Evolutionary conservation across 495 filamentous ascomycete genomes (phyloP).

Genomic region (Aspergillus funiculosus): DNA sequence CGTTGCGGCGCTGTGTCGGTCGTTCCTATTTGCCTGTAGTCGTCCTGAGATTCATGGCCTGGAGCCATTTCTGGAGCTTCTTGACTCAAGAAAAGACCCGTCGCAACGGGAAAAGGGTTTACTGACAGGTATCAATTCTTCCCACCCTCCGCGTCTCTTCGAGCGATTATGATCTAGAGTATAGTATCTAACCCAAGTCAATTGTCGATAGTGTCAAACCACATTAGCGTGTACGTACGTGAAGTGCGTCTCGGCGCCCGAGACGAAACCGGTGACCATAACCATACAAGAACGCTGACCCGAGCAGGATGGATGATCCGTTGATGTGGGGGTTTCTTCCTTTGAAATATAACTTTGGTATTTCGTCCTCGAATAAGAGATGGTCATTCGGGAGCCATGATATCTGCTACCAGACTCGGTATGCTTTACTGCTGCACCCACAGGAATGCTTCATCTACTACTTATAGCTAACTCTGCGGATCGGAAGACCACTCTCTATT

Average conservation of each 20-base stretch:
- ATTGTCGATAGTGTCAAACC: constrained; percentile 71
- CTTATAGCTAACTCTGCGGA: constrained; percentile 20
- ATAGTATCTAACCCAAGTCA: constrained; percentile 14
- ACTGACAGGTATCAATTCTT: constrained; percentile 62
- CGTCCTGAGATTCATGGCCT: constrained; percentile 61
- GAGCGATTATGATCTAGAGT: no score
- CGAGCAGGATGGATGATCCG: constrained; percentile 80
- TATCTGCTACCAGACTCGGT: constrained; percentile 63
- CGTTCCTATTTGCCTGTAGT: constrained; percentile 39
- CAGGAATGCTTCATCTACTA: neutral
- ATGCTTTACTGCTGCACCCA: constrained; percentile 3
- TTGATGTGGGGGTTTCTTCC: constrained; percentile 87
- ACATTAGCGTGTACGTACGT: constrained; percentile 86
- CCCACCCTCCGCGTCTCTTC: neutral
- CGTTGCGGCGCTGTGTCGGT: constrained; percentile 42
- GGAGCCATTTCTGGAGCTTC: constrained; percentile 64
- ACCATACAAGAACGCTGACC: constrained; percentile 26
- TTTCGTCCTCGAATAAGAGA: constrained; percentile 58
- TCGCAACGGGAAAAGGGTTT: constrained; percentile 67
- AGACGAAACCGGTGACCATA: constrained; percentile 2
- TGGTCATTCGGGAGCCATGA: constrained; percentile 90
- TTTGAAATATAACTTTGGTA: constrained; percentile 58
- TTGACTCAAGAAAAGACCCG: constrained; percentile 66
- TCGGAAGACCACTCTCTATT: constrained; percentile 43
- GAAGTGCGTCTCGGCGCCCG: constrained; percentile 13